These are phyloP conservation scores for Cryphonectria japonica DNA, from an alignment of 2,329 filamentous ascomycete genomes.

Conservation along the genomic window DNA sequence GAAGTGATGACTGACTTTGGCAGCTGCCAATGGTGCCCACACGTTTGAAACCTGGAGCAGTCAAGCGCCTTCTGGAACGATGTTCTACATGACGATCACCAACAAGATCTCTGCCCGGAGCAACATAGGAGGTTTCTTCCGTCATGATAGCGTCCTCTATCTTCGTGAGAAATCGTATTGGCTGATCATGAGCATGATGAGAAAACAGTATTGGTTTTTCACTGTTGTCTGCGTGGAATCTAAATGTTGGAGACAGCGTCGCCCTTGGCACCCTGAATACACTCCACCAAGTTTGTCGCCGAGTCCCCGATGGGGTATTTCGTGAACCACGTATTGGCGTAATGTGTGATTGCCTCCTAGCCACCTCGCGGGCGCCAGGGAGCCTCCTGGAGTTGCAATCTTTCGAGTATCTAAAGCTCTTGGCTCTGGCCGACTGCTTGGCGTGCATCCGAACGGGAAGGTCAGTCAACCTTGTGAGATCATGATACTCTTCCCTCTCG, in stretches of 20 bases:
- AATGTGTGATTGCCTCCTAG: background rate
- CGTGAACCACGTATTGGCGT: background rate
- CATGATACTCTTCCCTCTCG: background rate
- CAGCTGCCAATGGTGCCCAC: background rate
- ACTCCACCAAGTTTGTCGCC: background rate
- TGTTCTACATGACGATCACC: background rate
- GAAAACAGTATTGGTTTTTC: background rate
- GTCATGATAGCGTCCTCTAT: background rate
- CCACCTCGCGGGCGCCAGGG: background rate
- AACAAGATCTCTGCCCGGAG: background rate
- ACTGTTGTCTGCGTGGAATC: background rate
- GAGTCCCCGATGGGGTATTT: background rate
- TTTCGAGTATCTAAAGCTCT: background rate
- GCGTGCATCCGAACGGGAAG: slow-evolving; percentile 8
- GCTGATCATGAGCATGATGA: background rate
- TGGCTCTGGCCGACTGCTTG: background rate
- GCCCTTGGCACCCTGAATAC: background rate
- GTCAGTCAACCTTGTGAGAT: background rate
- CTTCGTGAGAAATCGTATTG: background rate
- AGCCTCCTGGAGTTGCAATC: background rate
- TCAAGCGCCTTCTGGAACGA: background rate
- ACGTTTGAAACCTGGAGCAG: background rate
- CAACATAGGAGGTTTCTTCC: background rate
- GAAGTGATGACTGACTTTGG: background rate
- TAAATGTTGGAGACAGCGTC: background rate